A percentile compares a stretch with the other conserved stretches of the same genome.
These are phyloP conservation scores for Xylaria sp. DNA, from an alignment of 2,329 filamentous ascomycete species.

Conservation along the genomic window DNA sequence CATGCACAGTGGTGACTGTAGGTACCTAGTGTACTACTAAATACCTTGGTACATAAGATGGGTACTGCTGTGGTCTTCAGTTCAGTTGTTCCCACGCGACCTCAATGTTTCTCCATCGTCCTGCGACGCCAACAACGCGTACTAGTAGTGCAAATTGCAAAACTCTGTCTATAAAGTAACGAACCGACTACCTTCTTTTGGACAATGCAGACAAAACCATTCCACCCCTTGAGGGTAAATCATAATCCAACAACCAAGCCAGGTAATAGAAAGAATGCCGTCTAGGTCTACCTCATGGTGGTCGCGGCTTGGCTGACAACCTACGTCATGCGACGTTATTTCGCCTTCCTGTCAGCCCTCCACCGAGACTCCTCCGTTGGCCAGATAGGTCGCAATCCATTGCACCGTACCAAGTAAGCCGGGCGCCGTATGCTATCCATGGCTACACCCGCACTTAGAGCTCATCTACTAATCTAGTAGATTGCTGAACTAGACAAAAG, in stretches of 20 bases:
- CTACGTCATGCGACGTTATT: constrained; percentile 35
- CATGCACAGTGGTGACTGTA: not conserved
- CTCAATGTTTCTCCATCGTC: not conserved
- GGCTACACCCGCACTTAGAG: not conserved
- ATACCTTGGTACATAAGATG: not conserved
- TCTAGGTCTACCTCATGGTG: constrained; percentile 4
- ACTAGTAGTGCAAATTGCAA: not conserved
- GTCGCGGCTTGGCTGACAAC: constrained; percentile 24
- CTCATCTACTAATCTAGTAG: not conserved
- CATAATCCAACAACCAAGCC: constrained; percentile 4
- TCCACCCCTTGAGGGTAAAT: constrained; percentile 8
- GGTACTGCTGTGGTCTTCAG: constrained; percentile 5
- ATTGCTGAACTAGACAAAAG: not conserved
- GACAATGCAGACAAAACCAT: constrained; percentile 5
- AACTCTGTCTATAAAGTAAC: not conserved
- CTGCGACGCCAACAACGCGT: not conserved
- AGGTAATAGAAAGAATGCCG: not conserved
- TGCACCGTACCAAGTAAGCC: not conserved
- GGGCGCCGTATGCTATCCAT: not conserved
- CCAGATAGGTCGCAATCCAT: not conserved
- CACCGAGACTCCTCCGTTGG: not conserved
- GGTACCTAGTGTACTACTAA: not conserved
- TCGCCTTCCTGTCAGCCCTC: constrained; percentile 33
- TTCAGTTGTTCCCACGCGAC: not conserved
- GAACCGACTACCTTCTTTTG: not conserved